A percentile compares a stretch with the other conserved stretches of the same genome.
phyloP scores from a whole-genome alignment of 2,329 filamentous ascomycete species.

The Cytospora chrysosperma region DNA sequence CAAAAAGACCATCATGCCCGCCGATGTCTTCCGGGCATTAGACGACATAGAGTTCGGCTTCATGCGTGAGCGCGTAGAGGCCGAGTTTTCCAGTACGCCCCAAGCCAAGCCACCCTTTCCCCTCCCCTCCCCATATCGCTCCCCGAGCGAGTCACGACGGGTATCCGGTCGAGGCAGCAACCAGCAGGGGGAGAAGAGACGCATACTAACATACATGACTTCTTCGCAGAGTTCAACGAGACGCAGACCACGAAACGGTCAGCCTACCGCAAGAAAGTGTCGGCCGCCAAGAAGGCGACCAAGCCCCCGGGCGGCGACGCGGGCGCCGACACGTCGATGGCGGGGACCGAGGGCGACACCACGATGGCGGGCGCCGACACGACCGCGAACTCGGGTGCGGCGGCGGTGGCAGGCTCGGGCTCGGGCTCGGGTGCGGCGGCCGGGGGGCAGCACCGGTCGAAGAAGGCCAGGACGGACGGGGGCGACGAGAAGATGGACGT shows the following conservation, averaged over 20 bases:
- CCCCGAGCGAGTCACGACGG: background rate
- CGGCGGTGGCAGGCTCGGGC: too few species aligned
- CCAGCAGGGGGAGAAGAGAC: background rate
- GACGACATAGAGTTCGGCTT: slow-evolving; percentile 78
- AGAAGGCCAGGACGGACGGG: slow-evolving; percentile 41
- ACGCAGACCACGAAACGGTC: slow-evolving; percentile 74
- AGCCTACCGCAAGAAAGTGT: slow-evolving; percentile 67
- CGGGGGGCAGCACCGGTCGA: slow-evolving; percentile 33
- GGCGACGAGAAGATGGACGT: slow-evolving; percentile 48
- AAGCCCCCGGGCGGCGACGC: slow-evolving; percentile 30
- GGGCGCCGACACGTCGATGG: slow-evolving; percentile 32
- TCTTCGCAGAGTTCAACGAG: slow-evolving; percentile 63
- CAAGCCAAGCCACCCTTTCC: background rate
- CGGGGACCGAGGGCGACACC: slow-evolving; percentile 32
- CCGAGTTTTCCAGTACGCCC: slow-evolving; percentile 69
- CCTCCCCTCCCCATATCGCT: background rate
- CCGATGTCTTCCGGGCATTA: slow-evolving; percentile 74
- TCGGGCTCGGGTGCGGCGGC: slow-evolving; percentile 10
- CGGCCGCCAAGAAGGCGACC: slow-evolving; percentile 56
- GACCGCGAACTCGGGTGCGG: slow-evolving; percentile 24
- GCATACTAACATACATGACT: slow-evolving; percentile 11
- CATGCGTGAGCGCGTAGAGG: slow-evolving; percentile 65
- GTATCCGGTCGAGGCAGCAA: too few species aligned
- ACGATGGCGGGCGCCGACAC: slow-evolving; percentile 25
- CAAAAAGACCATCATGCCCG: slow-evolving; percentile 76